Conservation (phyloP, 1,139 yeast species). For the Arxiozyma slooffiae region DNA sequence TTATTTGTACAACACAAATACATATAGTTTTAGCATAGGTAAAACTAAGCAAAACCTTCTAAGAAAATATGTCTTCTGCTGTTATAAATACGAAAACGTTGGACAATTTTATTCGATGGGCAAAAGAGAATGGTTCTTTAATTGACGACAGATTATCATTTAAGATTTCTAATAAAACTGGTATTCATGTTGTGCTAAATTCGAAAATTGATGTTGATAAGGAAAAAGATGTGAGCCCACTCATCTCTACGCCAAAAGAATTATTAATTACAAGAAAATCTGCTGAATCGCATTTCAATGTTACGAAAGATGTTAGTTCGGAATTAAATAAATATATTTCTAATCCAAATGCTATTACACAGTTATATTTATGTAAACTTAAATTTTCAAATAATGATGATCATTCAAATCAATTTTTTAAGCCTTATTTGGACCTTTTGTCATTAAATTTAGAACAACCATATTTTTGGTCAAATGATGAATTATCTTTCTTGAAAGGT, state of each 20-base stretch:
- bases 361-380: constrained; percentile 40
- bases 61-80: background rate
- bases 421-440: constrained; percentile 49
- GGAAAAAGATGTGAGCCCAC: constrained; percentile 12
- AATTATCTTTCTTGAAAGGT: constrained; percentile 46
- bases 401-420: constrained; percentile 24
- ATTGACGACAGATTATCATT: constrained; percentile 33
- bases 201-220: constrained; percentile 8
- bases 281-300: constrained; percentile 31
- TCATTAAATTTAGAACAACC: constrained; percentile 54
- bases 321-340: constrained; percentile 3
- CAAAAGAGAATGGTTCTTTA: constrained; percentile 38
- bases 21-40: background rate
- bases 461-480: constrained; percentile 49
- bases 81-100: constrained; percentile 8
- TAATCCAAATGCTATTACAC: constrained; percentile 39
- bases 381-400: constrained; percentile 25
- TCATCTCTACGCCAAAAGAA: constrained; percentile 34
- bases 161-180: constrained; percentile 22
- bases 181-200: constrained; percentile 36
- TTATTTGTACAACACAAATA: too few relatives aligned
- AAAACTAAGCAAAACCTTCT: background rate
- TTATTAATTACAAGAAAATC: constrained; percentile 36
- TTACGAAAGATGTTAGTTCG: background rate
- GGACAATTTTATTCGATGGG: constrained; percentile 40